A percentile compares a stretch with the other conserved stretches of the same genome.
These are phyloP conservation scores for Cyberlindnera subsufficiens DNA, from an alignment of 805 yeast genomes.

Conservation along the genomic window DNA sequence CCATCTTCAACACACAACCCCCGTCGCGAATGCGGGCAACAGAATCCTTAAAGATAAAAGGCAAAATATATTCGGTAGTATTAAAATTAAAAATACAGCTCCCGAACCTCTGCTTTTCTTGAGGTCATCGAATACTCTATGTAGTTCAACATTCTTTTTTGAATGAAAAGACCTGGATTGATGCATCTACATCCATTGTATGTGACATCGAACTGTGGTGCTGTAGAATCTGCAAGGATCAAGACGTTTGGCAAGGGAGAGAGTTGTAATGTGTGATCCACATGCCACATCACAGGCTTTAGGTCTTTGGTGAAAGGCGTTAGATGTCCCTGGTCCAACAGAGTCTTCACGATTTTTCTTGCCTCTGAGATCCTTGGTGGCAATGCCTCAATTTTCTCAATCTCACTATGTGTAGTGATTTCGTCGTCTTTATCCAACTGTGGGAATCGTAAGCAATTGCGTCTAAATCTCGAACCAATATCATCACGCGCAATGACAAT, in stretches of 20 bases:
- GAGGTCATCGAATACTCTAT: slow-evolving; percentile 66
- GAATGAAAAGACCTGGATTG: slow-evolving; percentile 58
- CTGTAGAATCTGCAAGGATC: slow-evolving; percentile 63
- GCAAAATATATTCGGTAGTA: too few species aligned
- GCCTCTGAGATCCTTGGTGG: slow-evolving; percentile 51
- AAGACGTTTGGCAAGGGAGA: slow-evolving; percentile 72
- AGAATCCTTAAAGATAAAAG: too few species aligned
- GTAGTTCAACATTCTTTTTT: slow-evolving; percentile 50
- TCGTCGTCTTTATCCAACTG: slow-evolving; percentile 22
- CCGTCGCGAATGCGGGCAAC: too few species aligned
- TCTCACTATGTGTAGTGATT: slow-evolving; percentile 16
- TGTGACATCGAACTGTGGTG: slow-evolving; percentile 66
- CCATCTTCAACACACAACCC: too few species aligned
- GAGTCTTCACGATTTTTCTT: slow-evolving; percentile 67
- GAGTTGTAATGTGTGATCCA: slow-evolving; percentile 62
- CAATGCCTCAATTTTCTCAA: slow-evolving; percentile 29
- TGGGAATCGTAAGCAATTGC: slow-evolving; percentile 59
- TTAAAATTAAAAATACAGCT: slow-evolving; percentile 30
- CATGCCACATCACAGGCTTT: slow-evolving; percentile 63
- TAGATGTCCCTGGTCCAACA: slow-evolving; percentile 81
- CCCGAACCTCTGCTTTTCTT: slow-evolving; percentile 45
- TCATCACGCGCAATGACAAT: slow-evolving; percentile 72
- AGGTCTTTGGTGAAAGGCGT: slow-evolving; percentile 67
- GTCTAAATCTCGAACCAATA: slow-evolving; percentile 58
- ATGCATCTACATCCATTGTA: slow-evolving; percentile 79